Conservation (phyloP, 1,284 basidiomycete genomes). For the Melampsora larici-populina region DNA sequence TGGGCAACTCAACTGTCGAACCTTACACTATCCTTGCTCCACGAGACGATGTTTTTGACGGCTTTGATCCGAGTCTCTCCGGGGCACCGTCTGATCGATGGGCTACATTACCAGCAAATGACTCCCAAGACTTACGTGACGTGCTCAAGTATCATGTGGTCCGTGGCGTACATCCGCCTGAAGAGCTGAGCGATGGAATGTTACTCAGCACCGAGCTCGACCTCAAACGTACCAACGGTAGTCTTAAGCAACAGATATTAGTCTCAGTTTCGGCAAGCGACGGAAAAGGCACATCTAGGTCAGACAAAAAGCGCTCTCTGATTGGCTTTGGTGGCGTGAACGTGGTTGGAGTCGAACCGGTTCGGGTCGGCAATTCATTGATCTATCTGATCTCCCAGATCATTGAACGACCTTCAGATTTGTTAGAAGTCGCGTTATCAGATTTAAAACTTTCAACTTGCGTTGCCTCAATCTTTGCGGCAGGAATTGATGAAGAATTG, state of each 20-base stretch:
- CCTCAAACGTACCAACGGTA: not conserved
- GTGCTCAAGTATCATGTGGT: slow-evolving; percentile 78
- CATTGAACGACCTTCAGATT: slow-evolving; percentile 74
- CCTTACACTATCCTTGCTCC: slow-evolving; percentile 81
- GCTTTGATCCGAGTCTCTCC: not conserved
- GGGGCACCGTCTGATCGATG: not conserved
- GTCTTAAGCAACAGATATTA: slow-evolving; percentile 65
- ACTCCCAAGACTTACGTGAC: slow-evolving; percentile 66
- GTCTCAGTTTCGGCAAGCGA: slow-evolving; percentile 62
- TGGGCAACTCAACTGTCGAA: slow-evolving; percentile 63
- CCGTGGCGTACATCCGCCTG: slow-evolving; percentile 67
- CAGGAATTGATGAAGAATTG: slow-evolving; percentile 69
- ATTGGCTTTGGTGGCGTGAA: slow-evolving; percentile 81
- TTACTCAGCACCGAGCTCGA: slow-evolving; percentile 71
- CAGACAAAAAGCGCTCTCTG: slow-evolving; percentile 56
- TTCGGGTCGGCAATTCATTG: slow-evolving; percentile 70
- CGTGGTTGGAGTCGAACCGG: slow-evolving; percentile 68
- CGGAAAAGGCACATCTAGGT: slow-evolving; percentile 55
- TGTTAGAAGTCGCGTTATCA: slow-evolving; percentile 76
- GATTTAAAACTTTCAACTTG: slow-evolving; percentile 80
- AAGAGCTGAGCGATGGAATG: slow-evolving; percentile 69
- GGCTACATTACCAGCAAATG: slow-evolving; percentile 63
- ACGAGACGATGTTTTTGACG: slow-evolving; percentile 71
- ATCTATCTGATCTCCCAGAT: slow-evolving; percentile 87
- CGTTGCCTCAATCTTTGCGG: slow-evolving; percentile 81